Evolutionary conservation across 2,329 filamentous ascomycete genomes (phyloP).

Genomic region (Malbranchea cinnamomea): DNA sequence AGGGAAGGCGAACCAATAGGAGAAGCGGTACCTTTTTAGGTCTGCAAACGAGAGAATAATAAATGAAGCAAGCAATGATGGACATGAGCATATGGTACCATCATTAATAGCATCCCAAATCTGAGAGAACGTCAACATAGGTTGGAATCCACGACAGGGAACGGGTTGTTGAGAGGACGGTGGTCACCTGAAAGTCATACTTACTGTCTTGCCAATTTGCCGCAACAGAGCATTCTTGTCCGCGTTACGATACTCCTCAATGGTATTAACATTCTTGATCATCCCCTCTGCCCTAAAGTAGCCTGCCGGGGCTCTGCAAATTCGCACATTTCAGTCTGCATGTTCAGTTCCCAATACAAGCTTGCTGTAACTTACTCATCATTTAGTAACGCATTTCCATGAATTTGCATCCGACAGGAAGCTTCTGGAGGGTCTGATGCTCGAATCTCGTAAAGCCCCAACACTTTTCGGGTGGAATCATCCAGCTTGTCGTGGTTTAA

Average conservation of each 20-base stretch:
- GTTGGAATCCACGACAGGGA: neutral
- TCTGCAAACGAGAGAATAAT: conserved; percentile 84
- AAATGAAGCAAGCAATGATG: conserved; percentile 80
- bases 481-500: conserved; percentile 96
- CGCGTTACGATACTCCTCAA: conserved; percentile 77
- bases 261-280: conserved; percentile 91
- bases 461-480: conserved; percentile 72
- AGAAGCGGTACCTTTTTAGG: conserved; percentile 92
- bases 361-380: conserved; percentile 48
- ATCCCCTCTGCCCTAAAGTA: conserved; percentile 77
- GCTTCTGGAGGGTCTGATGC: conserved; percentile 53
- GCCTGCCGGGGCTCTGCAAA: conserved; percentile 47
- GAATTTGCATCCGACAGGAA: conserved; percentile 79
- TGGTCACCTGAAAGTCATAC: conserved; percentile 10
- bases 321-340: conserved; percentile 1
- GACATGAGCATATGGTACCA: conserved; percentile 88
- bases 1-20: conserved; percentile 96
- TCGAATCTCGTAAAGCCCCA: conserved; percentile 80
- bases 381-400: conserved; percentile 70
- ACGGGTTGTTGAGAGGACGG: neutral
- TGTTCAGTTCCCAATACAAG: conserved; percentile 10
- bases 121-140: conserved; percentile 30
- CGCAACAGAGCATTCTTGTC: conserved; percentile 68
- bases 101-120: conserved; percentile 98
- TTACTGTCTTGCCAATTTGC: conserved; percentile 62